Evolutionary conservation across 106 monocot genomes (phyloP).

Genomic region (Agapanthus africanus): DNA sequence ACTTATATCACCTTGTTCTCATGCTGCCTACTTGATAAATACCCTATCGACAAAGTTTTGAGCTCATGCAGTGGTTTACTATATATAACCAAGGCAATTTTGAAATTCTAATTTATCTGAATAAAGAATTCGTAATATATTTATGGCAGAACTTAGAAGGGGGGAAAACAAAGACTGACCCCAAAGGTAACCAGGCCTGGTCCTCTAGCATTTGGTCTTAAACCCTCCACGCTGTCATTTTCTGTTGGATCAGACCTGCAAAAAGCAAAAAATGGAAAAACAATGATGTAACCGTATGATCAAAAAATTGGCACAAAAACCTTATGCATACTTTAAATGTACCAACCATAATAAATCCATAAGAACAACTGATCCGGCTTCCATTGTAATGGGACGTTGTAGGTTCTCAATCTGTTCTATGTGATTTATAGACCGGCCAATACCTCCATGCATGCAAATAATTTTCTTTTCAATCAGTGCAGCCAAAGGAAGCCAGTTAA

Average conservation of each 20-base stretch:
- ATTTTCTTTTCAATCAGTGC: constrained; percentile 98
- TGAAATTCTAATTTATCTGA: too few relatives aligned
- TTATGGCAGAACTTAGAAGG: background rate
- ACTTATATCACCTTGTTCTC: too few relatives aligned
- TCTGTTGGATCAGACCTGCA: constrained; percentile 99
- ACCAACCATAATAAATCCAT: constrained; percentile 93
- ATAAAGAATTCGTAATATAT: too few relatives aligned
- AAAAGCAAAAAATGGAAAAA: constrained; percentile 4
- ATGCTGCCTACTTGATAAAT: too few relatives aligned
- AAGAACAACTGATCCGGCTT: constrained; percentile 94
- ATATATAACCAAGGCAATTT: too few relatives aligned
- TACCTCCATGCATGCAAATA: constrained; percentile 99
- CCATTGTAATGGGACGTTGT: constrained; percentile 98
- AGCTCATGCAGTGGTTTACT: too few relatives aligned
- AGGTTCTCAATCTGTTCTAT: constrained; percentile 95
- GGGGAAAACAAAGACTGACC: constrained; percentile 40
- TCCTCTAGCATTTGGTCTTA: constrained; percentile 98
- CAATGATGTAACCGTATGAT: background rate
- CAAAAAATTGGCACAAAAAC: background rate
- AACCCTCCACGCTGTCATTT: constrained; percentile 98
- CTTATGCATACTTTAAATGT: background rate
- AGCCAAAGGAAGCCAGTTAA: constrained; percentile 99
- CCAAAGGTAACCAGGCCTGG: constrained; percentile 98
- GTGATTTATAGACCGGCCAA: constrained; percentile 96
- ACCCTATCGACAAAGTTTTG: too few relatives aligned